phyloP scores from a whole-genome alignment of 768 basidiomycete genomes.

The Psilocybe cyanescens region DNA sequence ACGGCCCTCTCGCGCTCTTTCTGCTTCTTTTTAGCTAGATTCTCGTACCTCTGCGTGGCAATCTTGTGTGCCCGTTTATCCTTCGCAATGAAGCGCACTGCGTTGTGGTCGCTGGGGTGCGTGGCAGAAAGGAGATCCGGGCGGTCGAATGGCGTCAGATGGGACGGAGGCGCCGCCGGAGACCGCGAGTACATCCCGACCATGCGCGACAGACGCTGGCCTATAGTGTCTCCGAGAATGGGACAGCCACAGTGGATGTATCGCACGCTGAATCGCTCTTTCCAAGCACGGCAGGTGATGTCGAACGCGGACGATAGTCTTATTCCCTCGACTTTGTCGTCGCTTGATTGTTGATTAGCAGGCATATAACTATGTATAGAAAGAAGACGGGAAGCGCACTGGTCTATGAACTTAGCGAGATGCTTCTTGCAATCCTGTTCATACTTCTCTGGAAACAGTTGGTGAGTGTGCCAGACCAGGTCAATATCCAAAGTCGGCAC shows the following conservation, averaged over 20 bases:
- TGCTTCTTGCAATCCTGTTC: slow-evolving; percentile 43
- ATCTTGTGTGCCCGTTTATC: slow-evolving; percentile 18
- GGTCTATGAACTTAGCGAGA: slow-evolving; percentile 53
- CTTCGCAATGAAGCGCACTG: slow-evolving; percentile 37
- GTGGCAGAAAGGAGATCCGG: slow-evolving; percentile 49
- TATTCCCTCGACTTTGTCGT: slow-evolving; percentile 32
- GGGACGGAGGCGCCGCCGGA: slow-evolving; percentile 5
- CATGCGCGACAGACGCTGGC: slow-evolving; percentile 43
- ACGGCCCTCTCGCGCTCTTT: slow-evolving; percentile 6
- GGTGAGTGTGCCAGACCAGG: slow-evolving; percentile 77
- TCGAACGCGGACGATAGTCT: slow-evolving; percentile 29
- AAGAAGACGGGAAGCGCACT: slow-evolving; percentile 39
- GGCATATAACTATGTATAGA: neutral
- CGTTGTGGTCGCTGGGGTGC: slow-evolving; percentile 60
- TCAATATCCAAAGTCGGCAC: slow-evolving; percentile 79
- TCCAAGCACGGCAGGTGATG: slow-evolving; percentile 31
- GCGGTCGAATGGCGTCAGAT: slow-evolving; percentile 36
- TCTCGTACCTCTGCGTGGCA: slow-evolving; percentile 13
- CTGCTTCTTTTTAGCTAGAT: slow-evolving; percentile 13
- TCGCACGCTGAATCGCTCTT: slow-evolving; percentile 37
- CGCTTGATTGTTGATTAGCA: slow-evolving; percentile 18
- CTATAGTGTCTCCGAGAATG: slow-evolving; percentile 45
- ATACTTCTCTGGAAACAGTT: slow-evolving; percentile 55
- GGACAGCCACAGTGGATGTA: slow-evolving; percentile 69
- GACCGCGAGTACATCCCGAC: slow-evolving; percentile 13